These are phyloP conservation scores for Silene coronaria DNA, from an alignment of 179 eudicot genomes.

Conservation along the genomic window DNA sequence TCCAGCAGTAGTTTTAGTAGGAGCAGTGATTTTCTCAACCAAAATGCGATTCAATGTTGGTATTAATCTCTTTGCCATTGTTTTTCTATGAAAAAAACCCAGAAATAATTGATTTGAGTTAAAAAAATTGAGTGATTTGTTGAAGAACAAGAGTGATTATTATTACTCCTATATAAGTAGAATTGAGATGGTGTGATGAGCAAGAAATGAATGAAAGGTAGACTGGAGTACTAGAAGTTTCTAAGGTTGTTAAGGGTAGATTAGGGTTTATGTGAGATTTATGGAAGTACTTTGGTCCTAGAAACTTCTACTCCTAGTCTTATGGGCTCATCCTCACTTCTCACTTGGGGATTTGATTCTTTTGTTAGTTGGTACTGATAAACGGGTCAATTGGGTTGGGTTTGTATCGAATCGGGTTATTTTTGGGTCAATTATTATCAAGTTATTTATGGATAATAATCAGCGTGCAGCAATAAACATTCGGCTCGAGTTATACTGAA, in stretches of 20 bases:
- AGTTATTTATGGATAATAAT: no score
- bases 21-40: slow-evolving; percentile 53
- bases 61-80: slow-evolving; percentile 34
- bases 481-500: no score
- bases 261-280: slow-evolving; percentile 26
- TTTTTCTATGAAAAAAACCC: slow-evolving; percentile 12
- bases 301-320: not conserved
- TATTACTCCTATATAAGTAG: no score
- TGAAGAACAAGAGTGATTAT: not conserved
- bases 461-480: no score
- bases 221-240: slow-evolving; percentile 3
- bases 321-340: no score
- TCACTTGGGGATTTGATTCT: no score
- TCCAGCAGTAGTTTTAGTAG: slow-evolving; percentile 45
- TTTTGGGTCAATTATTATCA: no score
- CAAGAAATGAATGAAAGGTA: not conserved
- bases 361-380: no score
- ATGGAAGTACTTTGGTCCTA: not conserved
- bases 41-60: slow-evolving; percentile 47
- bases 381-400: no score
- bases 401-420: no score
- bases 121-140: not conserved
- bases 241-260: not conserved
- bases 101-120: not conserved
- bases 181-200: not conserved